These are phyloP conservation scores for Chrysopogon serrulatus DNA, from an alignment of 176 grass and related monocot genomes.

Conservation along the genomic window DNA sequence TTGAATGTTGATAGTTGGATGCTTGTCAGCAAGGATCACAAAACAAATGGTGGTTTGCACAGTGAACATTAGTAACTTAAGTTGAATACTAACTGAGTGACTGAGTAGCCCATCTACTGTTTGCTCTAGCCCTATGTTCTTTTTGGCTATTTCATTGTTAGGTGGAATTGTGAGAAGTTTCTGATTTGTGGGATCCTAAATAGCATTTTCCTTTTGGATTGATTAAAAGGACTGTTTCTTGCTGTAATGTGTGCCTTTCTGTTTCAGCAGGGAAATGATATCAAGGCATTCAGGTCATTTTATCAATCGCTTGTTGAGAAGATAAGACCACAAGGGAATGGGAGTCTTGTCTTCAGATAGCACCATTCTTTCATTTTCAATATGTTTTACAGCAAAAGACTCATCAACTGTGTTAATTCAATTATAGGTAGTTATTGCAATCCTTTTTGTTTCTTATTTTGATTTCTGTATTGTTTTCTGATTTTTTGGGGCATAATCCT, in stretches of 20 bases:
- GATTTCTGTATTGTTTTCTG: background rate
- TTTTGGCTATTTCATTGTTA: slow-evolving; percentile 19
- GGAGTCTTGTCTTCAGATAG: slow-evolving; percentile 96
- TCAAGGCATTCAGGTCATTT: slow-evolving; percentile 78
- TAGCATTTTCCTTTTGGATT: slow-evolving; percentile 18
- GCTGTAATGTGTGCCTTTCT: slow-evolving; percentile 15
- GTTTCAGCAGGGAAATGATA: slow-evolving; percentile 67
- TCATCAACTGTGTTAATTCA: slow-evolving; percentile 17
- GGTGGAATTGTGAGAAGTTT: background rate
- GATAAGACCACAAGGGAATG: slow-evolving; percentile 84
- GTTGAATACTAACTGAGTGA: background rate
- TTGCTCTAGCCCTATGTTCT: background rate
- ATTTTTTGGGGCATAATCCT: slow-evolving; percentile 5
- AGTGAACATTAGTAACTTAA: background rate
- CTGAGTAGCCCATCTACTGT: background rate
- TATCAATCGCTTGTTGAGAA: slow-evolving; percentile 89
- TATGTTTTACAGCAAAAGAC: slow-evolving; percentile 22
- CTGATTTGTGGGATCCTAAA: background rate
- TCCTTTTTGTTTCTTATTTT: background rate
- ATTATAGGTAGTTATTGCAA: slow-evolving; percentile 38
- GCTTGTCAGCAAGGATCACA: background rate
- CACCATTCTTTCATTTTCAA: slow-evolving; percentile 27
- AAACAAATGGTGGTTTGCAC: background rate
- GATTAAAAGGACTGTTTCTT: slow-evolving; percentile 13
- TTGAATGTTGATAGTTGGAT: background rate